Percentiles rank a stretch among this genome's conserved stretches.
phyloP scores from a whole-genome alignment of 345 rosid species.

The Erysimum cheiranthoides region DNA sequence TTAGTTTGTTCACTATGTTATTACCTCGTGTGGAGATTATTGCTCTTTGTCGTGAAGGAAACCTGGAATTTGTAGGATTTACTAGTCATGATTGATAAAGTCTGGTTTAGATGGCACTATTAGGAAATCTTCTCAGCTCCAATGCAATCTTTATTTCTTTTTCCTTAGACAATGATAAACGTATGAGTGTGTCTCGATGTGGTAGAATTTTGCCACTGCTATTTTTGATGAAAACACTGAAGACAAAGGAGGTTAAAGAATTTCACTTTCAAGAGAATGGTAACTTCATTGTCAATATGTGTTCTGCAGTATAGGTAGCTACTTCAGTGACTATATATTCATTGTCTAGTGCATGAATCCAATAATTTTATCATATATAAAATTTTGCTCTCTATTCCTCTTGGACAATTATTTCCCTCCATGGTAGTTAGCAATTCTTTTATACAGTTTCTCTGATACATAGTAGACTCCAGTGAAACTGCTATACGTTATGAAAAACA shows the following conservation, averaged over 20 bases:
- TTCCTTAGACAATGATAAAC: neutral
- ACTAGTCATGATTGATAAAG: neutral
- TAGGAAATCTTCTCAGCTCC: neutral
- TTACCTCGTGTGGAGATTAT: neutral
- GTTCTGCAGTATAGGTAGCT: neutral
- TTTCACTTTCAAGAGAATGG: neutral
- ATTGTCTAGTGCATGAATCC: constrained; percentile 16
- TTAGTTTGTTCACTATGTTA: neutral
- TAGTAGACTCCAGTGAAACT: neutral
- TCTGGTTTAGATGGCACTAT: constrained; percentile 17
- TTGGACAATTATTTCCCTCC: neutral
- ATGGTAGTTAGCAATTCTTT: constrained; percentile 27
- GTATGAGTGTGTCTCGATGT: neutral
- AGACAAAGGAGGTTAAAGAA: neutral
- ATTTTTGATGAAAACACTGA: neutral
- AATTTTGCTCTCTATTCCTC: neutral
- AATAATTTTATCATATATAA: constrained; percentile 21
- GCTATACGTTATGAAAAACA: constrained; percentile 3
- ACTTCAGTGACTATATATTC: constrained; percentile 20
- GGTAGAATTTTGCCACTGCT: constrained; percentile 2
- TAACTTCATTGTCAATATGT: neutral
- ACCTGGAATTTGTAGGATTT: neutral
- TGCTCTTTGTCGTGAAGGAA: neutral
- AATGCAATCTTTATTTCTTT: neutral
- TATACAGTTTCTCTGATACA: constrained; percentile 5